These are phyloP conservation scores for Akanthomyces lecanii DNA, from an alignment of 2,329 filamentous ascomycete species.

Conservation along the genomic window DNA sequence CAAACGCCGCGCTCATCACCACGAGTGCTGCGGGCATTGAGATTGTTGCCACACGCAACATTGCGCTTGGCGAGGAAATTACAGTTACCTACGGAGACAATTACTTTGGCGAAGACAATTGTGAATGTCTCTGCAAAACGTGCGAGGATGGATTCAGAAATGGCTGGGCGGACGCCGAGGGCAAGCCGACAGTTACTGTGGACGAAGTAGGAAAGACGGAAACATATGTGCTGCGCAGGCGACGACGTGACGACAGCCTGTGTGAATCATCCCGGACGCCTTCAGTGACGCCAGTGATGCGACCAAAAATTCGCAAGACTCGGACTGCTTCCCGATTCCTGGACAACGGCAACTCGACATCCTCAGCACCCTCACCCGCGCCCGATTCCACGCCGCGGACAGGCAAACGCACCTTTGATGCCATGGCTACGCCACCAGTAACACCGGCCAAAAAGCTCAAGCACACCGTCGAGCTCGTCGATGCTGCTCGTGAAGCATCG, in stretches of 20 bases:
- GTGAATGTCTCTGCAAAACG: constrained; percentile 86
- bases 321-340: constrained; percentile 28
- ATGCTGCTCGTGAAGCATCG: constrained; percentile 29
- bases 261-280: constrained; percentile 51
- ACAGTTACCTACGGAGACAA: constrained; percentile 94
- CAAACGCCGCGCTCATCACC: constrained; percentile 84
- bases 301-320: constrained; percentile 45
- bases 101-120: constrained; percentile 93
- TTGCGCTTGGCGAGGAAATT: constrained; percentile 86
- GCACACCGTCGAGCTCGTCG: constrained; percentile 25
- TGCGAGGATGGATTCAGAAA: constrained; percentile 75
- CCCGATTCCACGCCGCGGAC: constrained; percentile 26
- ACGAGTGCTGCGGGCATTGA: constrained; percentile 83
- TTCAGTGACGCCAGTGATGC: constrained; percentile 53
- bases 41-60: constrained; percentile 78
- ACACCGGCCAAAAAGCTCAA: constrained; percentile 52
- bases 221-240: constrained; percentile 53
- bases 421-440: constrained; percentile 49
- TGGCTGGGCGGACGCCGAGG: constrained; percentile 66
- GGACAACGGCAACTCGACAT: constrained; percentile 25
- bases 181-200: constrained; percentile 41
- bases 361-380: constrained; percentile 27
- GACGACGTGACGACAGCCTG: constrained; percentile 48
- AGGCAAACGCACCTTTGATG: constrained; percentile 40
- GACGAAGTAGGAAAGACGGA: constrained; percentile 45